Evolutionary conservation across 2,329 filamentous ascomycete genomes (phyloP).

Genomic region (Aureobasidium sp.): DNA sequence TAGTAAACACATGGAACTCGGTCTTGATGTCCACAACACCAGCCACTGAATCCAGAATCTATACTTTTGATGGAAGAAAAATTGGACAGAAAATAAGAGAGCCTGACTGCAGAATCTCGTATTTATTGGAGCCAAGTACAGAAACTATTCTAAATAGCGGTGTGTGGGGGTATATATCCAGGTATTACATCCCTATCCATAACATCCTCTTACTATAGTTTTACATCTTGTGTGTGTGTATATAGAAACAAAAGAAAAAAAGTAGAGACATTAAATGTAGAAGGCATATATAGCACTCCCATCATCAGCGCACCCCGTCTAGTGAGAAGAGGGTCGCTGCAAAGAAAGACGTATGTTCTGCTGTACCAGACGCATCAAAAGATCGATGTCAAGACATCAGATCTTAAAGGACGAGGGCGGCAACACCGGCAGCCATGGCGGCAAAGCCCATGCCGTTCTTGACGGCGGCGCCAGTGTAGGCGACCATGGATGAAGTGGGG

Average conservation of each 20-base stretch:
- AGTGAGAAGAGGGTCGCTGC: too few relatives aligned
- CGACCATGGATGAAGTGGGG: neutral
- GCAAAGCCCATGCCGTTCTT: conserved; percentile 11
- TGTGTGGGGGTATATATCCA: neutral
- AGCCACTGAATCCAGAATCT: too few relatives aligned
- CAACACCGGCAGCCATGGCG: conserved; percentile 13
- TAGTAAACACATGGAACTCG: too few relatives aligned
- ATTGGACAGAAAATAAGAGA: too few relatives aligned
- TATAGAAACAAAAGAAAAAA: neutral
- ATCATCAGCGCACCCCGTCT: too few relatives aligned
- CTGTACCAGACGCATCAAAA: conserved; percentile 8
- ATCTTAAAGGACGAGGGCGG: conserved; percentile 9
- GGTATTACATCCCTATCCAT: neutral
- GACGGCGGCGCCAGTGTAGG: conserved; percentile 13
- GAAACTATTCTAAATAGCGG: too few relatives aligned
- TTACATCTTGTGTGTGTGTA: neutral
- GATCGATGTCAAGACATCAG: neutral
- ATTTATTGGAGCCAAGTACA: too few relatives aligned
- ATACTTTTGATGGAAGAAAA: too few relatives aligned
- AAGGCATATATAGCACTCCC: too few relatives aligned
- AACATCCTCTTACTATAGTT: neutral
- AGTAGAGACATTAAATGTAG: neutral
- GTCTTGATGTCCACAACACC: too few relatives aligned
- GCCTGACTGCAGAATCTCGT: too few relatives aligned
- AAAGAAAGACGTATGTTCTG: neutral